phyloP scores from a whole-genome alignment of 345 rosid species.

The Theobroma cacao region DNA sequence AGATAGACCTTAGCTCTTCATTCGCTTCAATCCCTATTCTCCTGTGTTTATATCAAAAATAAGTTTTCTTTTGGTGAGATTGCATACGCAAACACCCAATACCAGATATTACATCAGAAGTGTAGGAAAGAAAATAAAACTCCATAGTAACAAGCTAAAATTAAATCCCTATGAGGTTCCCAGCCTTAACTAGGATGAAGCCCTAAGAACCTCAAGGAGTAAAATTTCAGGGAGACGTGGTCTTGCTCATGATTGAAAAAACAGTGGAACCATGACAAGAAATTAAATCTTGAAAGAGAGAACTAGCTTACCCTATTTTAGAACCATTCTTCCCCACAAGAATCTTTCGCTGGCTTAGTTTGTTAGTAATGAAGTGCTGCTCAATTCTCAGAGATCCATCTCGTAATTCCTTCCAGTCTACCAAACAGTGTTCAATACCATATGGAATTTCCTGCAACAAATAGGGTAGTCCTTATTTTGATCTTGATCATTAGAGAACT shows the following conservation, averaged over 20 bases:
- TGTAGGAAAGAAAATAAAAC: background rate
- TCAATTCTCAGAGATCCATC: slow-evolving; percentile 90
- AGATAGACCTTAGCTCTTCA: slow-evolving; percentile 81
- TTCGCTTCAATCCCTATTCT: slow-evolving; percentile 93
- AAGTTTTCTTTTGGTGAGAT: background rate
- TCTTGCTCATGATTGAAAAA: background rate
- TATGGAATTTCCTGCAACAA: slow-evolving; percentile 77
- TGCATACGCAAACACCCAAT: background rate
- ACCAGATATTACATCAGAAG: background rate
- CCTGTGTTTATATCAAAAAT: slow-evolving; percentile 37
- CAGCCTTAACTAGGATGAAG: background rate
- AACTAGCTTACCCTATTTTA: slow-evolving; percentile 65
- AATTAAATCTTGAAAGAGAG: background rate
- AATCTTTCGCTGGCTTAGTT: slow-evolving; percentile 85
- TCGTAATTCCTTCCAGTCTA: slow-evolving; percentile 81
- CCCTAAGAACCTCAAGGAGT: background rate
- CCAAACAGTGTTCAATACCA: slow-evolving; percentile 71
- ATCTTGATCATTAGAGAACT: background rate
- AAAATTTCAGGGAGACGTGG: background rate
- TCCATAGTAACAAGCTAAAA: background rate
- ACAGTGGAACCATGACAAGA: background rate
- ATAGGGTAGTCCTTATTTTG: background rate
- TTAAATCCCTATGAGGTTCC: background rate
- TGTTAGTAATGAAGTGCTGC: slow-evolving; percentile 73
- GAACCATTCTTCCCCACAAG: slow-evolving; percentile 90